A percentile compares a stretch with the other conserved stretches of the same genome.
Conservation (phyloP, 441 rosid species). For the Hypseocharis bilobata region DNA sequence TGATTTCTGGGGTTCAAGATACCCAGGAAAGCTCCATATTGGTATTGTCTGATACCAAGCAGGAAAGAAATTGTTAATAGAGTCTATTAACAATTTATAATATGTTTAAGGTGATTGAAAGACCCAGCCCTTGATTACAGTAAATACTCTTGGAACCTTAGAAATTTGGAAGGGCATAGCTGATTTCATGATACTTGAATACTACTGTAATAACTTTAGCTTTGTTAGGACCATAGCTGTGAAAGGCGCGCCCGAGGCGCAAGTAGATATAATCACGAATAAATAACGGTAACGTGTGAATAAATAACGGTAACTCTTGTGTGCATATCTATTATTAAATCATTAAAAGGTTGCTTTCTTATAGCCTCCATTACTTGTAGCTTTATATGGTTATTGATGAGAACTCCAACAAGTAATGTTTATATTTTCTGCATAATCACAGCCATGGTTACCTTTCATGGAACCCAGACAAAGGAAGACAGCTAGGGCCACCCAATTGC, state of each 20-base stretch:
- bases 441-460: constrained; percentile 65
- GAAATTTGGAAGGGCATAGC: too few species aligned
- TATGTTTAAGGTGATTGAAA: not conserved
- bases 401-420: not conserved
- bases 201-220: too few species aligned
- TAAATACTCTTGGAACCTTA: not conserved
- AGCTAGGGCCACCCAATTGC: constrained; percentile 36
- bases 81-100: not conserved
- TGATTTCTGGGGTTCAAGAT: not conserved
- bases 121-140: not conserved
- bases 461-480: constrained; percentile 43
- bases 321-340: too few species aligned
- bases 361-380: not conserved
- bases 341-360: too few species aligned
- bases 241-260: too few species aligned
- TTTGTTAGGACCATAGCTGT: too few species aligned
- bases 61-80: not conserved
- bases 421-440: constrained; percentile 14
- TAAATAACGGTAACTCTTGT: too few species aligned
- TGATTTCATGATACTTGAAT: too few species aligned
- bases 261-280: too few species aligned
- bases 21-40: not conserved
- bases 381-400: not conserved
- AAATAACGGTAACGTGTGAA: too few species aligned
- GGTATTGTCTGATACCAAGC: not conserved